These are phyloP conservation scores for Plantago elongata DNA, from an alignment of 257 asterid genomes.

Conservation along the genomic window DNA sequence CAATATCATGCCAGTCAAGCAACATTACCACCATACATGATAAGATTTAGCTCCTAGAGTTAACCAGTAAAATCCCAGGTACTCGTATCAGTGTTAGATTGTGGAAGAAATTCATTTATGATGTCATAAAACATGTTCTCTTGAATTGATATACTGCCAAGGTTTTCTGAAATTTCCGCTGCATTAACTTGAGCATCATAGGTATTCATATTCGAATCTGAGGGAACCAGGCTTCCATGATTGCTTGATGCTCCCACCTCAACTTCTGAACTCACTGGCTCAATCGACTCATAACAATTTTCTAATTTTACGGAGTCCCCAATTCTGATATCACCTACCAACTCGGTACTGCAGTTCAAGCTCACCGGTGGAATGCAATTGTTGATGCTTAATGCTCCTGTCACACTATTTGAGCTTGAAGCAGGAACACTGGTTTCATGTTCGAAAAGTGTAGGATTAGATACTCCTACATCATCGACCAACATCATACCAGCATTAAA, in stretches of 20 bases:
- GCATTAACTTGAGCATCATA: slow-evolving; percentile 22
- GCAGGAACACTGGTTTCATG: slow-evolving; percentile 20
- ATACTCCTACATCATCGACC: slow-evolving; percentile 22
- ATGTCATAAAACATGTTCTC: slow-evolving; percentile 51
- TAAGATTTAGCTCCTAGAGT: slow-evolving; percentile 33
- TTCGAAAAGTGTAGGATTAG: slow-evolving; percentile 24
- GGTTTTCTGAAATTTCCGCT: slow-evolving; percentile 33
- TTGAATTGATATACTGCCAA: slow-evolving; percentile 35
- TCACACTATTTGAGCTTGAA: slow-evolving; percentile 23
- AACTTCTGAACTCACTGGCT: slow-evolving; percentile 30
- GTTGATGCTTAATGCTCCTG: slow-evolving; percentile 13
- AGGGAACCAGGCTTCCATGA: slow-evolving; percentile 28
- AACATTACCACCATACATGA: no score
- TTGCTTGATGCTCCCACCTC: slow-evolving; percentile 25
- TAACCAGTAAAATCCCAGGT: slow-evolving; percentile 46
- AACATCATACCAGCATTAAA: slow-evolving; percentile 5
- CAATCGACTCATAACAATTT: slow-evolving; percentile 22
- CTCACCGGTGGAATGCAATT: slow-evolving; percentile 21
- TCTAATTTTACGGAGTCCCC: slow-evolving; percentile 22
- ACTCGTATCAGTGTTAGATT: slow-evolving; percentile 41
- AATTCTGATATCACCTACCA: slow-evolving; percentile 21
- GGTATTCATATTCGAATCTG: slow-evolving; percentile 23
- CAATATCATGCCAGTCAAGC: no score
- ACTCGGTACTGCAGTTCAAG: slow-evolving; percentile 21
- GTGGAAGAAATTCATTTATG: slow-evolving; percentile 48